phyloP scores from a whole-genome alignment of 1,284 basidiomycete genomes.

The Ceratobasidium sp. region DNA sequence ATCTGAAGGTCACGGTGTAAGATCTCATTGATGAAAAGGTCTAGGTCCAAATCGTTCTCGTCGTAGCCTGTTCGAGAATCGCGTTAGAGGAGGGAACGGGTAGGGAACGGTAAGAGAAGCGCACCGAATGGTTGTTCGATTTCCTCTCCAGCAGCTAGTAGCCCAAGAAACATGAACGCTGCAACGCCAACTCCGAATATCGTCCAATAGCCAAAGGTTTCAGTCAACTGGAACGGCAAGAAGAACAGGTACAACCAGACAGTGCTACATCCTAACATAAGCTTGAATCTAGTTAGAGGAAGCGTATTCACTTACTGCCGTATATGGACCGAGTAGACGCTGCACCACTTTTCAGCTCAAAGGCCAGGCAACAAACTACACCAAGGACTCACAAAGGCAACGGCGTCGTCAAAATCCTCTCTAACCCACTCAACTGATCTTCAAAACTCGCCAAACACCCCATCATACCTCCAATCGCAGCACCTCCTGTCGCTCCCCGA shows the following conservation, averaged over 20 bases:
- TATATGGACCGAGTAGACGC: constrained; percentile 67
- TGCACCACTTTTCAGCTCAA: constrained; percentile 51
- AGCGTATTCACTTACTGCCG: constrained; percentile 59
- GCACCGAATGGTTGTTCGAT: constrained; percentile 73
- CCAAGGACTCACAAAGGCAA: constrained; percentile 69
- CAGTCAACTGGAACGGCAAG: constrained; percentile 74
- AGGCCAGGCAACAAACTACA: background rate
- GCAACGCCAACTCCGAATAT: constrained; percentile 72
- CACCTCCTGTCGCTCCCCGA: constrained; percentile 66
- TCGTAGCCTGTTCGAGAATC: constrained; percentile 63
- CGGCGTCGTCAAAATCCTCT: constrained; percentile 72
- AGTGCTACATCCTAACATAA: constrained; percentile 59
- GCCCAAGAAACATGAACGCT: constrained; percentile 75
- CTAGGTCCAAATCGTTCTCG: constrained; percentile 76
- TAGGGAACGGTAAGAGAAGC: constrained; percentile 48
- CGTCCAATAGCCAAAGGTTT: constrained; percentile 69
- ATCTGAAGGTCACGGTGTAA: constrained; percentile 31
- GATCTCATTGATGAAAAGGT: constrained; percentile 54
- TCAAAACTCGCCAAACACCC: constrained; percentile 66
- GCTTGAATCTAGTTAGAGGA: background rate
- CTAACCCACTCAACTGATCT: constrained; percentile 67
- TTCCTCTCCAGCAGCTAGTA: constrained; percentile 67
- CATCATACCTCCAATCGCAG: constrained; percentile 67
- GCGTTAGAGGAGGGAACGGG: background rate
- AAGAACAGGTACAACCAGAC: constrained; percentile 78